phyloP scores from a whole-genome alignment of 306 rosid species.

The Hippophae tibetana region DNA sequence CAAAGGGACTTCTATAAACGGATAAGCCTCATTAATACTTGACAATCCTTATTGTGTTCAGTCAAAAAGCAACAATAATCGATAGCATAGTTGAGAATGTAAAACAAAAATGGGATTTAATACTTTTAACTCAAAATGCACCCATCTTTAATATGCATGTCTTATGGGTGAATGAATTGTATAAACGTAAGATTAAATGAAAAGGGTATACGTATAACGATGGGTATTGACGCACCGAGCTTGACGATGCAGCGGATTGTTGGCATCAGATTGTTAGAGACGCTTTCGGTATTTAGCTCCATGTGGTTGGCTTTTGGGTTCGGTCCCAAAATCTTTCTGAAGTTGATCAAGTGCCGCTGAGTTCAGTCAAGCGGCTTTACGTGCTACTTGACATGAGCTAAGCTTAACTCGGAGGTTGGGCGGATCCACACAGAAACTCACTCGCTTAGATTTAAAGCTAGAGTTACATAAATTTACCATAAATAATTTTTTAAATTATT shows the following conservation, averaged over 20 bases:
- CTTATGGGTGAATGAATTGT: not conserved
- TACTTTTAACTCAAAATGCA: not conserved
- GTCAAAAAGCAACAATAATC: not conserved
- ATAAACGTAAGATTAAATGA: not conserved
- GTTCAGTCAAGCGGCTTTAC: too few relatives aligned
- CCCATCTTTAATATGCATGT: not conserved
- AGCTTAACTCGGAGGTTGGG: not conserved
- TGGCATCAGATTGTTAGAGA: conserved; percentile 22
- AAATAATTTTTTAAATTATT: too few relatives aligned
- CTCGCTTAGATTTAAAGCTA: too few relatives aligned
- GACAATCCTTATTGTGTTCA: not conserved
- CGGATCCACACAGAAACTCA: too few relatives aligned
- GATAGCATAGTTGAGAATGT: not conserved
- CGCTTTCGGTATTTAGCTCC: conserved; percentile 15
- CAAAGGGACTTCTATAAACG: conserved; percentile 1
- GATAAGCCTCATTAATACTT: not conserved
- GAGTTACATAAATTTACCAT: too few relatives aligned
- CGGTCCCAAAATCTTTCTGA: not conserved
- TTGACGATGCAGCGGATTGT: conserved; percentile 82
- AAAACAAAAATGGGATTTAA: not conserved
- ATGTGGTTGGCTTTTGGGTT: conserved; percentile 9
- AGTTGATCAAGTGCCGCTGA: not conserved
- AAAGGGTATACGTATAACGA: not conserved
- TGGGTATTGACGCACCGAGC: conserved; percentile 37
- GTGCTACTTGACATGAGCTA: too few relatives aligned